A percentile compares a stretch with the other conserved stretches of the same genome.
Evolutionary conservation across 2,329 filamentous ascomycete genomes (phyloP).

Genomic region (Clarireedia sp.): DNA sequence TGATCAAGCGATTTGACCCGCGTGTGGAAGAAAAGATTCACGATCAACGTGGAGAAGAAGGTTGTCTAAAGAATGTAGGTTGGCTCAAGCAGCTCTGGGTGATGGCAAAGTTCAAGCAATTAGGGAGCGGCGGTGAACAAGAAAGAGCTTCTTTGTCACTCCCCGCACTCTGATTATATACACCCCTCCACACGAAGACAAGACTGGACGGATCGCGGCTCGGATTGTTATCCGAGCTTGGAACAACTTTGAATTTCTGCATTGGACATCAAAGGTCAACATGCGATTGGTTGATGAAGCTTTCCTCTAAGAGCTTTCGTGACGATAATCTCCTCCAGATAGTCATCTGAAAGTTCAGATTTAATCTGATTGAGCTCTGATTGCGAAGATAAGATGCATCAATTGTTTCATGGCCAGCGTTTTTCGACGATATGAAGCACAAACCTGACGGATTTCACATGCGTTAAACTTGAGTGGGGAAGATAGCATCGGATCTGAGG

Average conservation of each 20-base stretch:
- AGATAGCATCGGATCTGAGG: background rate
- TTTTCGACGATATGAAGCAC: background rate
- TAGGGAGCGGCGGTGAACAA: background rate
- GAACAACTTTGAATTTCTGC: no score
- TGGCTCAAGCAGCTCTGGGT: background rate
- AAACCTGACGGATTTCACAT: background rate
- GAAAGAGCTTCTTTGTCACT: background rate
- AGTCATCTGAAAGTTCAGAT: background rate
- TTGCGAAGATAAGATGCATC: background rate
- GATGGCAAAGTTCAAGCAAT: background rate
- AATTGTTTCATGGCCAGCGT: background rate
- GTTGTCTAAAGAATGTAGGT: background rate
- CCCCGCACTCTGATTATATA: background rate
- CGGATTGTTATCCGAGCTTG: no score
- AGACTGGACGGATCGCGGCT: no score
- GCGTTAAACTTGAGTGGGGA: background rate
- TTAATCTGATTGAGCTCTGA: background rate
- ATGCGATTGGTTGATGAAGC: background rate
- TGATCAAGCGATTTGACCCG: no score
- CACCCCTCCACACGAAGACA: background rate
- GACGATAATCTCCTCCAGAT: background rate
- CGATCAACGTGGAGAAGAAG: slow-evolving; percentile 2
- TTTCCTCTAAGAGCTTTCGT: background rate
- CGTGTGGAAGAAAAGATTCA: background rate
- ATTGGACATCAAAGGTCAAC: no score